Evolutionary conservation across 2,329 filamentous ascomycete genomes (phyloP).

Genomic region (Colletotrichum plurivorum): DNA sequence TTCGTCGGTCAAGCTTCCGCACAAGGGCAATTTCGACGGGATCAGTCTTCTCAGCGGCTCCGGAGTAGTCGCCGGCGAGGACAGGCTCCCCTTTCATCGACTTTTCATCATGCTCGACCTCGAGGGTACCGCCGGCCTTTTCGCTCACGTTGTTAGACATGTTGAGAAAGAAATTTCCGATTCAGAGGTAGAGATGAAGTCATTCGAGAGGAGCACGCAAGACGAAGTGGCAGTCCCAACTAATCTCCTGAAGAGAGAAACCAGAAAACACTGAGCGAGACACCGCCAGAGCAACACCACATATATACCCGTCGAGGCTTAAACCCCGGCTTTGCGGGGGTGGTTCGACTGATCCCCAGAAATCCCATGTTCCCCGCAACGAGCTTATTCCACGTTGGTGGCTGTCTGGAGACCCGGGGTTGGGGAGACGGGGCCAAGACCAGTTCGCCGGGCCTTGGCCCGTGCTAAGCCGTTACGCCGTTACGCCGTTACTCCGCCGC

Average conservation of each 20-base stretch:
- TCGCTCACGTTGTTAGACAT: constrained; percentile 1
- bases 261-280: neutral
- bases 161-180: neutral
- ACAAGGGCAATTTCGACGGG: constrained; percentile 45
- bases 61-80: constrained; percentile 34
- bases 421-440: constrained; percentile 16
- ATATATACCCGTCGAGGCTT: neutral
- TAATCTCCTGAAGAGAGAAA: neutral
- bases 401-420: neutral
- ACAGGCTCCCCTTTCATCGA: constrained; percentile 19
- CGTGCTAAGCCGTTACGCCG: constrained; percentile 33
- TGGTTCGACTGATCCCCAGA: constrained; percentile 16
- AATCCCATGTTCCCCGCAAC: constrained; percentile 21
- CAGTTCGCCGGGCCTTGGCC: constrained; percentile 18
- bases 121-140: constrained; percentile 17
- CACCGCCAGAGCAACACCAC: constrained; percentile 7
- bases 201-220: neutral
- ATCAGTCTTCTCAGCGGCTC: constrained; percentile 45
- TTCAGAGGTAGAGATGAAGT: neutral
- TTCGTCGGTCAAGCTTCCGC: constrained; percentile 44
- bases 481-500: constrained; percentile 25
- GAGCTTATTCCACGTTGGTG: constrained; percentile 8
- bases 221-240: too few relatives aligned
- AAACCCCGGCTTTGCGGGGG: constrained; percentile 22
- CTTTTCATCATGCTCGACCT: constrained; percentile 32